phyloP scores from a whole-genome alignment of 1,139 yeast species.

The Sporopachydermia cereana region DNA sequence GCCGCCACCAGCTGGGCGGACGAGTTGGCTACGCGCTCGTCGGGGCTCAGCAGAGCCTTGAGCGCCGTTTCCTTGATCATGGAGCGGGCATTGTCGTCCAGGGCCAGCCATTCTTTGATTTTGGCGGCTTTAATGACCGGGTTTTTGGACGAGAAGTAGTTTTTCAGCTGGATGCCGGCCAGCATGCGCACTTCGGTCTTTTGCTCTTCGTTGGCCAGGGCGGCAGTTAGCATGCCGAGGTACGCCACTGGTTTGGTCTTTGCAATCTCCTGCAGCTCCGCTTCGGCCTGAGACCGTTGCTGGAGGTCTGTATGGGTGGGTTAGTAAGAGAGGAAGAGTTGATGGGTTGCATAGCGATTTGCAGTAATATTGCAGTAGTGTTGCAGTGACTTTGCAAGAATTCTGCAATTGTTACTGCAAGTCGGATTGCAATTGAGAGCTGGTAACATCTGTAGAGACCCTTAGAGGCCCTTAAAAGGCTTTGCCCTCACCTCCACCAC shows the following conservation, averaged over 20 bases:
- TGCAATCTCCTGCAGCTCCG: constrained; percentile 62
- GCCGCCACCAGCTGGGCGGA: constrained; percentile 95
- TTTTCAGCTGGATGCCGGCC: constrained; percentile 83
- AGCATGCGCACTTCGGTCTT: constrained; percentile 81
- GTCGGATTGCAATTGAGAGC: too few species aligned
- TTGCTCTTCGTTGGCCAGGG: constrained; percentile 53
- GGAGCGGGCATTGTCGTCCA: constrained; percentile 42
- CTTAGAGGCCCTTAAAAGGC: too few species aligned
- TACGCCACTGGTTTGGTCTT: constrained; percentile 67
- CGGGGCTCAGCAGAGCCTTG: constrained; percentile 49
- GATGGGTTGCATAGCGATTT: too few species aligned
- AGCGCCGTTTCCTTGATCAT: constrained; percentile 63
- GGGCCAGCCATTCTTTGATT: constrained; percentile 42
- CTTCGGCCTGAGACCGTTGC: constrained; percentile 71
- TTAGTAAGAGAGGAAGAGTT: too few species aligned
- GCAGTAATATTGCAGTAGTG: too few species aligned
- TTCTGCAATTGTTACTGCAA: too few species aligned
- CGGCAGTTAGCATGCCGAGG: constrained; percentile 58
- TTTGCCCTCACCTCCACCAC: too few species aligned
- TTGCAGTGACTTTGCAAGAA: too few species aligned
- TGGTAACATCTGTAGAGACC: too few species aligned
- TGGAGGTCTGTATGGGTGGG: constrained; percentile 35
- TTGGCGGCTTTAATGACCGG: constrained; percentile 19
- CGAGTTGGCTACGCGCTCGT: constrained; percentile 73
- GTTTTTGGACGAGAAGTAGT: constrained; percentile 69